These are phyloP conservation scores for Schoenoplectus triqueter DNA, from an alignment of 202 grass and related monocot species.

Conservation along the genomic window DNA sequence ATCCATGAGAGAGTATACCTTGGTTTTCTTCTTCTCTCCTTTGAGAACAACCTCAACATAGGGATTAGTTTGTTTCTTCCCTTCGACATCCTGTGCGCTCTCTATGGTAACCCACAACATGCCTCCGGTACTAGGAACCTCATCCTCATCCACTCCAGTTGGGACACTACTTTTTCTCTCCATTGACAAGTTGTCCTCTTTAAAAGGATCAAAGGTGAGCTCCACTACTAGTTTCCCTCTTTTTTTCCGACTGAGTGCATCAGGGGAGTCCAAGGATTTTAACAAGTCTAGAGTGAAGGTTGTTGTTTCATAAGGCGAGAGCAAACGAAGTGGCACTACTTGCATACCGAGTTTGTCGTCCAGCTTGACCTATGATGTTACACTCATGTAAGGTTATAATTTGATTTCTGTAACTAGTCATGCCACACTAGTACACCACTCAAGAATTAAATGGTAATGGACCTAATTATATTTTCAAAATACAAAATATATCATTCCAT, in stretches of 20 bases:
- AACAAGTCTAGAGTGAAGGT: conserved; percentile 74
- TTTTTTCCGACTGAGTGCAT: conserved; percentile 74
- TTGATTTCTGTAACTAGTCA: not conserved
- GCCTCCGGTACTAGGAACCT: conserved; percentile 48
- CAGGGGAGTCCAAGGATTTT: conserved; percentile 76
- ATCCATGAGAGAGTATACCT: conserved; percentile 47
- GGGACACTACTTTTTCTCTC: conserved; percentile 46
- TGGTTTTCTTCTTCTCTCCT: conserved; percentile 79
- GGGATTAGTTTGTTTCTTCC: conserved; percentile 82
- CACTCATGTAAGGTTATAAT: not conserved
- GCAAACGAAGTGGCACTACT: conserved; percentile 70
- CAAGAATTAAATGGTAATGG: not conserved
- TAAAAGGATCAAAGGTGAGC: conserved; percentile 88
- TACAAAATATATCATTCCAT: not conserved
- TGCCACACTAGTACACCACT: not conserved
- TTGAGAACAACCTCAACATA: conserved; percentile 71
- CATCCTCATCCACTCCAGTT: conserved; percentile 40
- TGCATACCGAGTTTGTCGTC: conserved; percentile 91
- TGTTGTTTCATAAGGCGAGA: conserved; percentile 70
- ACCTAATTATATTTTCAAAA: no score
- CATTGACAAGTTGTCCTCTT: conserved; percentile 53
- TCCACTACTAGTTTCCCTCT: conserved; percentile 78
- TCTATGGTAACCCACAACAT: conserved; percentile 70
- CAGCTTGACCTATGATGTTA: conserved; percentile 62
- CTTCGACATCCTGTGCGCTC: conserved; percentile 78